phyloP scores from a whole-genome alignment of 2,329 filamentous ascomycete species.

The Zasmidium cellare region DNA sequence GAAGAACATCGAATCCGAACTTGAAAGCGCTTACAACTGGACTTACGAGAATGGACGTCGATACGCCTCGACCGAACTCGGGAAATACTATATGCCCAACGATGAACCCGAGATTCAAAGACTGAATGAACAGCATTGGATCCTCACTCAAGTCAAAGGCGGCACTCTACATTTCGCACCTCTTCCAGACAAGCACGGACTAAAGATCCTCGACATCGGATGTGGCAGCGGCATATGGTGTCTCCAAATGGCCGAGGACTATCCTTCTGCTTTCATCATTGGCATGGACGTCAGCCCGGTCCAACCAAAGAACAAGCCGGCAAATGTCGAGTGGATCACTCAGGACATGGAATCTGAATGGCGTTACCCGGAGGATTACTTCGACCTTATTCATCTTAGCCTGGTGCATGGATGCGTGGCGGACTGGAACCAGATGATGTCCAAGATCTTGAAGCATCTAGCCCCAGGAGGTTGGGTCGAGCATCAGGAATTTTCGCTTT shows the following conservation, averaged over 20 bases:
- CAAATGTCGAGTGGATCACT: conserved; percentile 24
- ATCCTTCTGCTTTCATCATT: conserved; percentile 21
- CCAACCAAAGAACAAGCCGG: conserved; percentile 24
- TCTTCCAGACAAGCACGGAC: conserved; percentile 10
- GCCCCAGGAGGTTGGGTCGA: conserved; percentile 37
- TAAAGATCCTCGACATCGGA: conserved; percentile 23
- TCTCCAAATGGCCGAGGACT: conserved; percentile 25
- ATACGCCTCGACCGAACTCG: conserved; percentile 24
- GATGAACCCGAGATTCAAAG: conserved; percentile 27
- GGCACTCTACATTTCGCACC: conserved; percentile 19
- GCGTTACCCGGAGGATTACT: conserved; percentile 24
- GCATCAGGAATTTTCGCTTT: conserved; percentile 31
- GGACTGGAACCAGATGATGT: conserved; percentile 23
- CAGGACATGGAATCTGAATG: conserved; percentile 24
- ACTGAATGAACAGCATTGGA: conserved; percentile 27
- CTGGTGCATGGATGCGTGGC: conserved; percentile 28
- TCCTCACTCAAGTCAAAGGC: conserved; percentile 22
- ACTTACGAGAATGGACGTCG: conserved; percentile 23
- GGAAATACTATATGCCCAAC: conserved; percentile 28
- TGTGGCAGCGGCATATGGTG: conserved; percentile 28
- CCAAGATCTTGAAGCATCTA: conserved; percentile 18
- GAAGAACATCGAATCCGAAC: conserved; percentile 1
- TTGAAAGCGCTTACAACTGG: conserved; percentile 14
- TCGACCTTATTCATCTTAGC: conserved; percentile 24
- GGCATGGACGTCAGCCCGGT: conserved; percentile 28